Evolutionary conservation across 768 basidiomycete species (phyloP).

Genomic region (Paxillus ammoniavirescens): DNA sequence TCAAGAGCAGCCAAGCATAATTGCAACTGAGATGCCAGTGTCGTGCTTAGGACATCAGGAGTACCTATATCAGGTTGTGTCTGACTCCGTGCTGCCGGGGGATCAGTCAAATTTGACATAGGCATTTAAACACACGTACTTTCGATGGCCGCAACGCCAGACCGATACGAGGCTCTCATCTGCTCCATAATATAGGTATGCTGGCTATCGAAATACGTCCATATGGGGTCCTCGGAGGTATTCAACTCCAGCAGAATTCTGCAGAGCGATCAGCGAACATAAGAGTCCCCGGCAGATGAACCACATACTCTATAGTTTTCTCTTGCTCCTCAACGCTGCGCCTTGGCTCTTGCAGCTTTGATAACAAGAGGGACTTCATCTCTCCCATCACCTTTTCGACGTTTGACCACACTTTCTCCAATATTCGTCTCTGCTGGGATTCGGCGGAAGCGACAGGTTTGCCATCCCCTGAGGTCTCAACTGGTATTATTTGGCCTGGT

Average conservation of each 20-base stretch:
- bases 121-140: constrained; percentile 33
- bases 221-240: constrained; percentile 84
- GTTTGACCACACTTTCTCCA: constrained; percentile 94
- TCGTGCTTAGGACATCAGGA: constrained; percentile 39
- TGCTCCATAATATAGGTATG: constrained; percentile 81
- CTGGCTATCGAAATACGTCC: constrained; percentile 95
- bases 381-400: constrained; percentile 95
- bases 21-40: constrained; percentile 58
- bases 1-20: constrained; percentile 59
- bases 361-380: constrained; percentile 75
- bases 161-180: constrained; percentile 63
- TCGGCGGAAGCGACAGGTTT: constrained; percentile 47
- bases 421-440: constrained; percentile 85
- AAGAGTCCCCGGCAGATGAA: neutral
- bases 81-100: constrained; percentile 48
- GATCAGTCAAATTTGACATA: constrained; percentile 4
- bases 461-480: constrained; percentile 60
- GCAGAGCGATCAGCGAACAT: constrained; percentile 7
- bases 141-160: constrained; percentile 48
- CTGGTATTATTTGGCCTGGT: constrained; percentile 81
- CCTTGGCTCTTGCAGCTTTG: constrained; percentile 77
- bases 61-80: constrained; percentile 33
- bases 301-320: constrained; percentile 87
- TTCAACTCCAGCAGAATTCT: constrained; percentile 90
- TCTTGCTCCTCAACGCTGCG: constrained; percentile 92